Evolutionary conservation across 495 filamentous ascomycete species (phyloP).

Genomic region (Penicillium salamii): DNA sequence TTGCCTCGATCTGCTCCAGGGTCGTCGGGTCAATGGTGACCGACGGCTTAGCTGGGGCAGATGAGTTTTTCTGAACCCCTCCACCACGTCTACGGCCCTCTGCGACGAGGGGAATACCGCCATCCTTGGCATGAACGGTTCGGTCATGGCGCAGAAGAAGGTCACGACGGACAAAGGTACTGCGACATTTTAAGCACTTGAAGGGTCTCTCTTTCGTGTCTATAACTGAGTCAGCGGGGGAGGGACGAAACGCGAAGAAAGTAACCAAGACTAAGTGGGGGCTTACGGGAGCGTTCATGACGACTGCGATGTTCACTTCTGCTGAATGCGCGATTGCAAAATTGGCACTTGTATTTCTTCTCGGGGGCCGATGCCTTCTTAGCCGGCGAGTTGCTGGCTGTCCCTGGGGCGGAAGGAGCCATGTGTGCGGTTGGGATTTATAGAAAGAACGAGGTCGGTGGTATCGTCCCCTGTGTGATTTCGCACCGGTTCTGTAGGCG

Average conservation of each 20-base stretch:
- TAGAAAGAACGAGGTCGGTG: constrained; percentile 37
- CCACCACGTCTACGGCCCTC: constrained; percentile 87
- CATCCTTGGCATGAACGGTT: constrained; percentile 98
- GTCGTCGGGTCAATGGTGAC: constrained; percentile 84
- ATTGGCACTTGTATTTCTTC: constrained; percentile 99
- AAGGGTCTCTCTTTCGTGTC: constrained; percentile 99
- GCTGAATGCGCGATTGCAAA: constrained; percentile 95
- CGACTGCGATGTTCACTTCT: constrained; percentile 94
- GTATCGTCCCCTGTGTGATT: constrained; percentile 52
- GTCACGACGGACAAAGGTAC: constrained; percentile 97
- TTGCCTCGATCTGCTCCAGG: constrained; percentile 91
- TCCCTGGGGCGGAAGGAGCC: constrained; percentile 58
- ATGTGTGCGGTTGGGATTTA: constrained; percentile 46
- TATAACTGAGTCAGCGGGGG: constrained; percentile 32
- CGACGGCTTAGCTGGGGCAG: constrained; percentile 74
- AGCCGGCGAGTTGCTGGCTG: constrained; percentile 53
- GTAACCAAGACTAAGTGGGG: not conserved
- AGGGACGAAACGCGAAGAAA: constrained; percentile 12
- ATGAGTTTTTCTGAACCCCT: constrained; percentile 56
- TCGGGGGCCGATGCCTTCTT: constrained; percentile 71
- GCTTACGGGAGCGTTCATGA: constrained; percentile 98
- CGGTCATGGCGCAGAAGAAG: constrained; percentile 94
- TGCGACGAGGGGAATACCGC: constrained; percentile 89
- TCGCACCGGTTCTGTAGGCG: constrained; percentile 51
- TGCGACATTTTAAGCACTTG: constrained; percentile 96